Evolutionary conservation across 176 grass and related monocot genomes (phyloP).

Genomic region (Coix lacrymajobi): DNA sequence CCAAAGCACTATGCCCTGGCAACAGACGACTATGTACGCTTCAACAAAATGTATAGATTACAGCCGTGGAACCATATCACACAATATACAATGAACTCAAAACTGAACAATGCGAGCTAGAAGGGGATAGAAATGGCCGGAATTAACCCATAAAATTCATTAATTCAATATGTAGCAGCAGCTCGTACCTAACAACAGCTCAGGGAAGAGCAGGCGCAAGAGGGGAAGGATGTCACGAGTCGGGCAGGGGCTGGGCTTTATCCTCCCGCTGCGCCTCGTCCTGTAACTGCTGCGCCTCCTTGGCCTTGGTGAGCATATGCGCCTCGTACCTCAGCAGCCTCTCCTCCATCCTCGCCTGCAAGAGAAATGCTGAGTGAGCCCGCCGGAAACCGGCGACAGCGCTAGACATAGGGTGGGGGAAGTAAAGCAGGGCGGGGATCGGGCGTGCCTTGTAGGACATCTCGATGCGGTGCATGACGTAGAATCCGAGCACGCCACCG

Average conservation of each 20-base stretch:
- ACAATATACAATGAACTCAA: background rate
- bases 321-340: conserved; percentile 60
- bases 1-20: background rate
- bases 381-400: background rate
- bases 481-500: conserved; percentile 73
- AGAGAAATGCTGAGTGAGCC: background rate
- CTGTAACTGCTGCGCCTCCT: conserved; percentile 30
- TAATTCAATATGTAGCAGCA: background rate
- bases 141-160: background rate
- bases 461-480: conserved; percentile 87
- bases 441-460: conserved; percentile 66
- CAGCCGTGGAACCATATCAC: background rate
- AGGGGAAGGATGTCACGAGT: conserved; percentile 31
- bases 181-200: conserved; percentile 4
- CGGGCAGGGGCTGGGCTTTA: conserved; percentile 50
- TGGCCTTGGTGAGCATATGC: conserved; percentile 53
- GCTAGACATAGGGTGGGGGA: background rate
- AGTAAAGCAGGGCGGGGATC: no score
- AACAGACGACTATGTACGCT: background rate
- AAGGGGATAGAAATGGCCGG: background rate
- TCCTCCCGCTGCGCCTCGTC: conserved; percentile 41
- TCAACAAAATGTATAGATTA: background rate
- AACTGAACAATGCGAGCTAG: background rate
- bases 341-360: conserved; percentile 87
- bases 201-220: background rate